phyloP scores from a whole-genome alignment of 2,329 filamentous ascomycete genomes.

The Ophiostoma ips region DNA sequence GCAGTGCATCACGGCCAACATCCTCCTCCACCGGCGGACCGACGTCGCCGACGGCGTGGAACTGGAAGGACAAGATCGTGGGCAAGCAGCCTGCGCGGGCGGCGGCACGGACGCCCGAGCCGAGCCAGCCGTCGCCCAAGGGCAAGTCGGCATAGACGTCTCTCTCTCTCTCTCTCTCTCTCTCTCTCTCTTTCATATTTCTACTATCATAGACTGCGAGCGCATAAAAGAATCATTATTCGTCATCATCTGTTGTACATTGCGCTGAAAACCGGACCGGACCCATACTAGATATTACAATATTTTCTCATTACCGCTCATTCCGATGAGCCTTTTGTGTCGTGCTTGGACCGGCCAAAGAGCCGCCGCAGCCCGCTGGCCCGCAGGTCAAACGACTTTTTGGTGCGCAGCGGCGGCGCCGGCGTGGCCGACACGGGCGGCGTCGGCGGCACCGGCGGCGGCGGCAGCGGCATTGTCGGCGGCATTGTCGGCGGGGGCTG shows the following conservation, averaged over 20 bases:
- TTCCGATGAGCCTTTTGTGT: too few relatives aligned
- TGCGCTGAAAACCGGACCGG: too few relatives aligned
- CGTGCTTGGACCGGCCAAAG: too few relatives aligned
- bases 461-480: not conserved
- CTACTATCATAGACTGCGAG: too few relatives aligned
- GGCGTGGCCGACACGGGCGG: slow-evolving; percentile 1
- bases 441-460: not conserved
- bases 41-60: not conserved
- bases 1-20: too few relatives aligned
- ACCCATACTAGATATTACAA: too few relatives aligned
- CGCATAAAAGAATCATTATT: too few relatives aligned
- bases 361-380: slow-evolving; percentile 13
- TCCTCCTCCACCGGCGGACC: not conserved
- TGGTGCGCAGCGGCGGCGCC: slow-evolving; percentile 7
- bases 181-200: too few relatives aligned
- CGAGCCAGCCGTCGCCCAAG: not conserved
- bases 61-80: slow-evolving; percentile 8
- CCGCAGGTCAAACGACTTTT: slow-evolving; percentile 7
- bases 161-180: too few relatives aligned
- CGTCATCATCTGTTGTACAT: too few relatives aligned
- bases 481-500: not conserved
- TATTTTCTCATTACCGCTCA: too few relatives aligned
- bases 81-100: slow-evolving; percentile 3
- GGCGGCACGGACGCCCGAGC: not conserved
- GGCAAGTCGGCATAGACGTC: too few relatives aligned